Percentiles rank a stretch among this genome's conserved stretches.
These are phyloP conservation scores for Fusarium siculi DNA, from an alignment of 2,329 filamentous ascomycete genomes.

Conservation along the genomic window DNA sequence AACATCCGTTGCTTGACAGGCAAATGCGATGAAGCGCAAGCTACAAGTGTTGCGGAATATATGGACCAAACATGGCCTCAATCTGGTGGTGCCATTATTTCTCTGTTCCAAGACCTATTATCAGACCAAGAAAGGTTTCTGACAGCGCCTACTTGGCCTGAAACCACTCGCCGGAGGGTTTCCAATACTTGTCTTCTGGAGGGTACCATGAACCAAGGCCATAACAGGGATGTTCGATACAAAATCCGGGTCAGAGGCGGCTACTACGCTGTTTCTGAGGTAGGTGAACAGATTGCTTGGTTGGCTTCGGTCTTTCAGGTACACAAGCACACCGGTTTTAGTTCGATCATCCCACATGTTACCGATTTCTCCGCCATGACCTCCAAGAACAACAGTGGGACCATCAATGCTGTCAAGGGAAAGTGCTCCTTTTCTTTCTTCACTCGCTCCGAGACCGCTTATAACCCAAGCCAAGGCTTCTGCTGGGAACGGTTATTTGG, in stretches of 20 bases:
- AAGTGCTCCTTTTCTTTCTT: neutral
- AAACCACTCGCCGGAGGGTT: neutral
- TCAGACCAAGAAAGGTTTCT: neutral
- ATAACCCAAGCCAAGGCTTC: neutral
- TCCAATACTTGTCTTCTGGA: accelerated
- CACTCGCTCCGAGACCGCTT: accelerated
- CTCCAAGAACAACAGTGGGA: accelerated
- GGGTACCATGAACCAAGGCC: neutral
- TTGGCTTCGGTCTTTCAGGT: neutral
- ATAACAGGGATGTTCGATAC: neutral
- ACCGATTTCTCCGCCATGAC: accelerated
- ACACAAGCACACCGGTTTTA: neutral
- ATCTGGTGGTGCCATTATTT: neutral
- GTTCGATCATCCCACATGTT: neutral
- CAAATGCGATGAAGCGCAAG: neutral
- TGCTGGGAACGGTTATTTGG: slow-evolving; percentile 15
- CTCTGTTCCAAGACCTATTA: neutral
- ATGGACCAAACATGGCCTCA: slow-evolving; percentile 16
- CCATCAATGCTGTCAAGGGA: accelerated
- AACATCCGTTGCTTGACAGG: neutral
- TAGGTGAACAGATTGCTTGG: slow-evolving; percentile 21
- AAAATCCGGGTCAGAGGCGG: neutral
- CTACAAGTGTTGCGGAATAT: neutral
- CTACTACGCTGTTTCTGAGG: neutral
- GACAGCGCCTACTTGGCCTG: accelerated